A percentile compares a stretch with the other conserved stretches of the same genome.
phyloP scores from a whole-genome alignment of 2,329 filamentous ascomycete genomes.

The Verticillium klebahnii region DNA sequence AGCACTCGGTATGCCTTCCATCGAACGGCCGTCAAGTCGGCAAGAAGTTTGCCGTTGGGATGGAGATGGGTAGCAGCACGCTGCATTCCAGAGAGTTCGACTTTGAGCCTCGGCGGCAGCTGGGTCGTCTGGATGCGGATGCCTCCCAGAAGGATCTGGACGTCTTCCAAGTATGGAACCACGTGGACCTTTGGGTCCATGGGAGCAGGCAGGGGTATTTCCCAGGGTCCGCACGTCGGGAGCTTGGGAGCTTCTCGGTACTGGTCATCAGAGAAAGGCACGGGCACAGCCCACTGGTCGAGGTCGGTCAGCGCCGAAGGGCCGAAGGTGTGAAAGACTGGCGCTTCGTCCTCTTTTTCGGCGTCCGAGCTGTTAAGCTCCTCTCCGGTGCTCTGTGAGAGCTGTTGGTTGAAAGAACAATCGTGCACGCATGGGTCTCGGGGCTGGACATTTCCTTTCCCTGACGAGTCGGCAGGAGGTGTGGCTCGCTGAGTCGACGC shows the following conservation, averaged over 20 bases:
- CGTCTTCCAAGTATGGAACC: background rate
- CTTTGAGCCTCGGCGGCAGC: background rate
- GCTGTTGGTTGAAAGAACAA: background rate
- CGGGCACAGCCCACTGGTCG: background rate
- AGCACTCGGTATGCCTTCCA: background rate
- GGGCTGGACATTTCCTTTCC: background rate
- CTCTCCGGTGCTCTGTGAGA: background rate
- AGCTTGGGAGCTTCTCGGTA: background rate
- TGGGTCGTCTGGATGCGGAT: background rate
- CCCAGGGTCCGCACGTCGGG: background rate
- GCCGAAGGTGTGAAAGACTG: background rate
- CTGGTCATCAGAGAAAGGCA: background rate
- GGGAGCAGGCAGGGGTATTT: background rate
- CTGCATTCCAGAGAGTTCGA: background rate
- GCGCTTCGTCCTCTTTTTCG: background rate
- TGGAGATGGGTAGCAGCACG: background rate
- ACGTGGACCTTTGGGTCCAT: background rate
- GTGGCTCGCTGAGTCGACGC: background rate
- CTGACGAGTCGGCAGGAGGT: no score
- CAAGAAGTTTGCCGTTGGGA: background rate
- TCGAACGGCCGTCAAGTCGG: background rate
- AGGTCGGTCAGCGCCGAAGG: background rate
- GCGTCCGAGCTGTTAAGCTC: background rate
- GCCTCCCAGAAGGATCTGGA: background rate
- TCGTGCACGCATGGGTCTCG: background rate